Evolutionary conservation across 164 flowering plant species (phyloP).

Genomic region (Cinnamomum chago): DNA sequence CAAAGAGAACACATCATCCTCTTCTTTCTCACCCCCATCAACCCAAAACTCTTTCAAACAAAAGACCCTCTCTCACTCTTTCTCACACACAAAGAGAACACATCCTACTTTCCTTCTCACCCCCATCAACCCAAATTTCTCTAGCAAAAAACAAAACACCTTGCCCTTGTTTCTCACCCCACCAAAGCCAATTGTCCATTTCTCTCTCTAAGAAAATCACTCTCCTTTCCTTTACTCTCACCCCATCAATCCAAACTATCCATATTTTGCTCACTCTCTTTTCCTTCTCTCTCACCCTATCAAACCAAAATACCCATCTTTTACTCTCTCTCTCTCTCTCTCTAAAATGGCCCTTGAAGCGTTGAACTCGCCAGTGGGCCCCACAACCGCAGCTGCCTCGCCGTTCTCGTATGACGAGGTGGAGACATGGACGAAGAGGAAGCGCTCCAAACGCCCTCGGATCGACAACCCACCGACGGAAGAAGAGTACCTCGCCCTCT

Average conservation of each 20-base stretch:
- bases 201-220: not conserved
- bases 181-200: not conserved
- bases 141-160: not conserved
- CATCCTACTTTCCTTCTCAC: not conserved
- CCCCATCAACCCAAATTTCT: not conserved
- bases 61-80: too few species aligned
- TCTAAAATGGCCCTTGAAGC: slow-evolving; percentile 44
- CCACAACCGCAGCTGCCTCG: slow-evolving; percentile 12
- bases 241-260: not conserved
- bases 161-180: not conserved
- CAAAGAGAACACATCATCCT: too few species aligned
- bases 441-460: slow-evolving; percentile 50
- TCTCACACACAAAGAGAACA: too few species aligned
- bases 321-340: not conserved
- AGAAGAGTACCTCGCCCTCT: slow-evolving; percentile 57
- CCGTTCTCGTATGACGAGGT: slow-evolving; percentile 18
- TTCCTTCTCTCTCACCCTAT: not conserved
- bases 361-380: slow-evolving; percentile 33
- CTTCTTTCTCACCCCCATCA: too few species aligned
- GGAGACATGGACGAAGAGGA: slow-evolving; percentile 49
- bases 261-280: not conserved
- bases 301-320: not conserved
- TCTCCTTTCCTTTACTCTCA: not conserved
- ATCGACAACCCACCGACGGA: slow-evolving; percentile 23
- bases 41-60: too few species aligned